phyloP scores from a whole-genome alignment of 257 asterid genomes.

The Solanum lycopersicoides region DNA sequence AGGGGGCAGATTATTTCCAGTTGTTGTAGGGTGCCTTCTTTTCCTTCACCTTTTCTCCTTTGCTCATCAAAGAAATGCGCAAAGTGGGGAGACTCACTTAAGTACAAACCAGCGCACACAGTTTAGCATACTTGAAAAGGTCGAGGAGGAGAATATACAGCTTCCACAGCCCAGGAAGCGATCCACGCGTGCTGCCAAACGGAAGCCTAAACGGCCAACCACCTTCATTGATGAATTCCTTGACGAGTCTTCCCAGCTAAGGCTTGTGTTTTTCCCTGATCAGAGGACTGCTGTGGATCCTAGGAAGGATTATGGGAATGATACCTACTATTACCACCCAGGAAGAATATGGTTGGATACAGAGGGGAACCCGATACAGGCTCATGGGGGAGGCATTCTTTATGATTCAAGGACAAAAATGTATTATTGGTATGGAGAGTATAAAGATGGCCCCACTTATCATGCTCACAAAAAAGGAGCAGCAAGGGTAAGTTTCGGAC shows the following conservation, averaged over 20 bases:
- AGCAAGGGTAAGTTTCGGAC: conserved; percentile 62
- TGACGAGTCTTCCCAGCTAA: conserved; percentile 73
- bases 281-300: conserved; percentile 55
- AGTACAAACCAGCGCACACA: conserved; percentile 16
- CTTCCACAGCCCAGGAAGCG: conserved; percentile 71
- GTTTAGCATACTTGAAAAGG: conserved; percentile 50
- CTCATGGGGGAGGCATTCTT: conserved; percentile 92
- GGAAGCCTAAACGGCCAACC: conserved; percentile 58
- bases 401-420: conserved; percentile 53
- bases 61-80: conserved; percentile 21
- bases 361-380: conserved; percentile 89
- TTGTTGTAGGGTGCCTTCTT: conserved; percentile 44
- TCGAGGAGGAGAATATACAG: conserved; percentile 73
- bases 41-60: conserved; percentile 51
- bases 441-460: conserved; percentile 92
- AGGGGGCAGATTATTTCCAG: conserved; percentile 53
- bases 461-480: conserved; percentile 90
- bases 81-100: conserved; percentile 13
- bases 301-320: conserved; percentile 32
- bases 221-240: conserved; percentile 80
- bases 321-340: conserved; percentile 50
- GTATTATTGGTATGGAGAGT: conserved; percentile 97
- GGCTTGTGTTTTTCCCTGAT: conserved; percentile 69
- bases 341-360: conserved; percentile 92
- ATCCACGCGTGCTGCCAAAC: conserved; percentile 79